phyloP scores from a whole-genome alignment of 192 early-diverging fungal genomes.

The Coemansia aciculifera region DNA sequence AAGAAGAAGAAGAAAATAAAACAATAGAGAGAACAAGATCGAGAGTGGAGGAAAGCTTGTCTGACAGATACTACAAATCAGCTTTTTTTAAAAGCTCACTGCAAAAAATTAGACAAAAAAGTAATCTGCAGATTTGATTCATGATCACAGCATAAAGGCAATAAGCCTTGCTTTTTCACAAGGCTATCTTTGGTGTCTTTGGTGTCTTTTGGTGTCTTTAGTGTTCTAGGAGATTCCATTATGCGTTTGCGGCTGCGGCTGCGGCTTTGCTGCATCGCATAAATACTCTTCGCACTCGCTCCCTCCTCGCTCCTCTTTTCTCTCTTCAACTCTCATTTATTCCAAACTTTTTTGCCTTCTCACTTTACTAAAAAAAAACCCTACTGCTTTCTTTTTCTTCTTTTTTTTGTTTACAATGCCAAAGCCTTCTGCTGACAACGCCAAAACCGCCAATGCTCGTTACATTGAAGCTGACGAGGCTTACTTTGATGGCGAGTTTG shows the following conservation, averaged over 20 bases:
- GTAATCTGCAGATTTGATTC: conserved; percentile 9
- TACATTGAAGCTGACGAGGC: conserved; percentile 67
- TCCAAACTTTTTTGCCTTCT: neutral
- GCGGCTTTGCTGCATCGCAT: neutral
- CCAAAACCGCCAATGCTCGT: conserved; percentile 29
- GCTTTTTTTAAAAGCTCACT: neutral
- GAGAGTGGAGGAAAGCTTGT: neutral
- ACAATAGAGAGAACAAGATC: neutral
- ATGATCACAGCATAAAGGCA: neutral
- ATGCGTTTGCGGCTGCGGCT: neutral
- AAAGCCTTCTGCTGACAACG: conserved; percentile 22
- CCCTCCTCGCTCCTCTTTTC: neutral
- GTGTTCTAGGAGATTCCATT: neutral
- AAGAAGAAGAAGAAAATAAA: neutral
- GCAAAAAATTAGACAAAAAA: neutral
- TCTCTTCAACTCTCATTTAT: neutral
- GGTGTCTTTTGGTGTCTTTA: neutral
- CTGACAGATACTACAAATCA: too few relatives aligned
- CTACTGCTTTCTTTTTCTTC: conserved; percentile 3
- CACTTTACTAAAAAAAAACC: neutral
- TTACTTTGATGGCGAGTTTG: conserved; percentile 78
- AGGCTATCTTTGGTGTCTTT: neutral
- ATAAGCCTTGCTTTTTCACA: neutral
- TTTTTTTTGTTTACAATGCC: conserved; percentile 6
- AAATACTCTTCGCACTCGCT: neutral